phyloP scores from a whole-genome alignment of 192 early-diverging fungal genomes.

The Lobosporangium transversale region DNA sequence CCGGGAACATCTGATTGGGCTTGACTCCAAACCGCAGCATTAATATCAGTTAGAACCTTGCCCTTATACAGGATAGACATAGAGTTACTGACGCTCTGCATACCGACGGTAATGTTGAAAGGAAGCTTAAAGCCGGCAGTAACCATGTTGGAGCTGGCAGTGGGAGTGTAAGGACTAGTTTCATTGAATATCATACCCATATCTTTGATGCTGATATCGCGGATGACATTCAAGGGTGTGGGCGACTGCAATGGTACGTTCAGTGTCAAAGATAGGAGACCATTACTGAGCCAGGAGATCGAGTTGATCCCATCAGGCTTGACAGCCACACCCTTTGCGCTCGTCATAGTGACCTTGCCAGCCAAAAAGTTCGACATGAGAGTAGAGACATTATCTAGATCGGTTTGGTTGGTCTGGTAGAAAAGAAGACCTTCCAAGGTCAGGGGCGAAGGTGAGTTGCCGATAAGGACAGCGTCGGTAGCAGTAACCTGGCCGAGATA shows the following conservation, averaged over 20 bases:
- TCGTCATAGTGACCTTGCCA: constrained; percentile 57
- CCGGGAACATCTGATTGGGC: constrained; percentile 51
- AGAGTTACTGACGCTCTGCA: constrained; percentile 61
- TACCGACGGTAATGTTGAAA: constrained; percentile 67
- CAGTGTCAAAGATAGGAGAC: constrained; percentile 58
- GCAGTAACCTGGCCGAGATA: constrained; percentile 61
- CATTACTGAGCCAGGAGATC: constrained; percentile 60
- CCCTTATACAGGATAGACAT: constrained; percentile 56
- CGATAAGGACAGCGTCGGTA: constrained; percentile 53
- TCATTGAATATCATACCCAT: constrained; percentile 62
- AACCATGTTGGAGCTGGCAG: constrained; percentile 53
- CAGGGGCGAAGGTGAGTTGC: constrained; percentile 56
- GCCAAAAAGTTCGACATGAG: constrained; percentile 64
- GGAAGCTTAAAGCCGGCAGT: constrained; percentile 63
- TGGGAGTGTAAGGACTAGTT: constrained; percentile 56
- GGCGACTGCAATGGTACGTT: constrained; percentile 58
- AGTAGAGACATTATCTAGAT: constrained; percentile 55
- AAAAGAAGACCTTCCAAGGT: constrained; percentile 59
- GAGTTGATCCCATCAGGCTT: constrained; percentile 54
- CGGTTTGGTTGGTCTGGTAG: constrained; percentile 56
- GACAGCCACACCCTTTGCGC: constrained; percentile 60
- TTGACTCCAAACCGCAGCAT: constrained; percentile 34
- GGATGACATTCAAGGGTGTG: constrained; percentile 58
- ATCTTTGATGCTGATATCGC: constrained; percentile 60
- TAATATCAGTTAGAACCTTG: constrained; percentile 28